Conservation (phyloP, 2,329 filamentous ascomycete species). For the Aspergillus carbonarius region DNA sequence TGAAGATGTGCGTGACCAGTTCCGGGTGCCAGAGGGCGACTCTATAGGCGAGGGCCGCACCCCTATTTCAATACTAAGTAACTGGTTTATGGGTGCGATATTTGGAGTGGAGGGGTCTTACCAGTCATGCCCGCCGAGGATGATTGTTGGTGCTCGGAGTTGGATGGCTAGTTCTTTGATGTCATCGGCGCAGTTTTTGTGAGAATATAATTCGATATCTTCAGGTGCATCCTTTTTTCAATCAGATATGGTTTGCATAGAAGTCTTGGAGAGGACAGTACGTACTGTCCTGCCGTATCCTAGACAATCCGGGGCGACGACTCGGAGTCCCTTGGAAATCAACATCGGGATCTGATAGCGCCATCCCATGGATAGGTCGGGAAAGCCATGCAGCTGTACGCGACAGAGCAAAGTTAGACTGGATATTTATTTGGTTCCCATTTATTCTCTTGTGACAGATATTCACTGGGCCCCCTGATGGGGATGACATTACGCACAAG, state of each 20-base stretch:
- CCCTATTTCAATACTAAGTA: conserved; percentile 50
- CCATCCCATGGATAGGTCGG: conserved; percentile 83
- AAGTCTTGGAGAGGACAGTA: not conserved
- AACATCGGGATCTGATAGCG: conserved; percentile 82
- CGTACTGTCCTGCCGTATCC: conserved; percentile 75
- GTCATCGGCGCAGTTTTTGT: conserved; percentile 72
- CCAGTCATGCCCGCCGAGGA: conserved; percentile 92
- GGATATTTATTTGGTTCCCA: not conserved
- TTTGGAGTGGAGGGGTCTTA: conserved; percentile 18
- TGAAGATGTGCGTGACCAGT: conserved; percentile 72
- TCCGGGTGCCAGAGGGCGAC: conserved; percentile 70
- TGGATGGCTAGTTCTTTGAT: conserved; percentile 69
- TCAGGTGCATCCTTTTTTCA: conserved; percentile 59
- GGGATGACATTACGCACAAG: conserved; percentile 41
- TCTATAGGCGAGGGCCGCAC: conserved; percentile 74
- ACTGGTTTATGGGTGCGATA: not conserved
- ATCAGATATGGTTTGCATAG: conserved; percentile 19
- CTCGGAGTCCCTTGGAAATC: conserved; percentile 68
- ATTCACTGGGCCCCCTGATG: not conserved
- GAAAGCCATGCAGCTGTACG: conserved; percentile 70
- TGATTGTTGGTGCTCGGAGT: conserved; percentile 58
- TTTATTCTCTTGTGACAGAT: not conserved
- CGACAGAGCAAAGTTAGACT: not conserved
- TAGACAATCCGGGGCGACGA: conserved; percentile 81
- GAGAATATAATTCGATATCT: conserved; percentile 62